Conservation (phyloP, 108 stramenopile species). For the Heterococcus sp. region DNA sequence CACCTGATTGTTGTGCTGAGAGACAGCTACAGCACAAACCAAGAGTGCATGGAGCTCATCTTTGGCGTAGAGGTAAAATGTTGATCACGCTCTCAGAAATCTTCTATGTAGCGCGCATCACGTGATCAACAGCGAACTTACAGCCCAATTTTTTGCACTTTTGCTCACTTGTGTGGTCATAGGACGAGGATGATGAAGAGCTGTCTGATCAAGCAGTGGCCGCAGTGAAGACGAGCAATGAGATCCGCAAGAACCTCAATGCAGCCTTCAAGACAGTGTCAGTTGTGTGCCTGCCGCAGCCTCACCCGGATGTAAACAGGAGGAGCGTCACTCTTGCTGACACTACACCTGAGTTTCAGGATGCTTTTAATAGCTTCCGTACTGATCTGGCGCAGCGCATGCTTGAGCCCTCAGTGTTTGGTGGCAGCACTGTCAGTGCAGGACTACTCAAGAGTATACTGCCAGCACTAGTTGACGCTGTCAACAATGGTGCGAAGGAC, state of each 20-base stretch:
- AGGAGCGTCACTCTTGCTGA: too few relatives aligned
- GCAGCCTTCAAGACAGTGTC: not conserved
- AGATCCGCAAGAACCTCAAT: not conserved
- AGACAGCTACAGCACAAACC: not conserved
- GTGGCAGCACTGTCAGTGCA: too few relatives aligned
- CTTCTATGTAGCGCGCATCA: too few relatives aligned
- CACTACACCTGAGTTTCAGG: too few relatives aligned
- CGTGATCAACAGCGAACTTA: too few relatives aligned
- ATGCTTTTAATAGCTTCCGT: too few relatives aligned
- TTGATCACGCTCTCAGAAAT: too few relatives aligned
- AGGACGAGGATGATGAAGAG: not conserved
- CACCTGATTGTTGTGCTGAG: slow-evolving; percentile 18
- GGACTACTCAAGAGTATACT: too few relatives aligned
- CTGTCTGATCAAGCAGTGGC: not conserved
- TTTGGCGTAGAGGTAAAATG: slow-evolving; percentile 3
- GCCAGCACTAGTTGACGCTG: not conserved
- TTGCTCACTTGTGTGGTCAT: too few relatives aligned
- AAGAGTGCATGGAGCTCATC: not conserved
- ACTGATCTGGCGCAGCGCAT: too few relatives aligned
- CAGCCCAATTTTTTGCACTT: too few relatives aligned
- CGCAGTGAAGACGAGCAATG: not conserved
- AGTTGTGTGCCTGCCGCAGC: not conserved
- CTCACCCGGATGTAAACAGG: not conserved
- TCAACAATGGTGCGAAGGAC: not conserved
- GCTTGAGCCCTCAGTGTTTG: too few relatives aligned